phyloP scores from a whole-genome alignment of 306 rosid species.

The Sicyos edulis region DNA sequence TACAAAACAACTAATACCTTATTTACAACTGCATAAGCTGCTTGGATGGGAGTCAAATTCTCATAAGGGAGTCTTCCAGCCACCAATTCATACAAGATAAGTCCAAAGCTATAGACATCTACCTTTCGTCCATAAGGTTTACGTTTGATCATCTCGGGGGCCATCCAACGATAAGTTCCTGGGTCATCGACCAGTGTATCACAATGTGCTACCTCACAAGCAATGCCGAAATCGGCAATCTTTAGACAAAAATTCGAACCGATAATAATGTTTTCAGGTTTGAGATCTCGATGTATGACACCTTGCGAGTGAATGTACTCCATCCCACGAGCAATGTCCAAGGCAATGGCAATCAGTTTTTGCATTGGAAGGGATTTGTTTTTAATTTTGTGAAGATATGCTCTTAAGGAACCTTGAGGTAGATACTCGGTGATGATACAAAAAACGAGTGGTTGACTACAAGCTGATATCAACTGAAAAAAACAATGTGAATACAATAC shows the following conservation, averaged over 20 bases:
- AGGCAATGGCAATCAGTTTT: slow-evolving; percentile 55
- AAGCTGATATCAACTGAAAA: slow-evolving; percentile 69
- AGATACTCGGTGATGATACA: slow-evolving; percentile 80
- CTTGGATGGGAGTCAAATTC: slow-evolving; percentile 90
- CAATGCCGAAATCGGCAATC: slow-evolving; percentile 93
- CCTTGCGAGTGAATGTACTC: slow-evolving; percentile 87
- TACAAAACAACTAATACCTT: slow-evolving; percentile 48
- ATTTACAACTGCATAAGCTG: slow-evolving; percentile 88
- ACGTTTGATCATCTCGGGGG: slow-evolving; percentile 93
- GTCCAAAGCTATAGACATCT: slow-evolving; percentile 87
- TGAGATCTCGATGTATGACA: slow-evolving; percentile 83
- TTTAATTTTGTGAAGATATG: slow-evolving; percentile 71
- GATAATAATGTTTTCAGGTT: slow-evolving; percentile 84
- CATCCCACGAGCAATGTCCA: slow-evolving; percentile 88
- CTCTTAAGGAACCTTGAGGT: slow-evolving; percentile 78
- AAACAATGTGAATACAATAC: slow-evolving; percentile 19
- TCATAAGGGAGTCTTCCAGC: slow-evolving; percentile 82
- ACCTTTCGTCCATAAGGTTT: slow-evolving; percentile 77
- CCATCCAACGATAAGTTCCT: slow-evolving; percentile 98
- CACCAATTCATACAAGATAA: slow-evolving; percentile 80
- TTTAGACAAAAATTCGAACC: slow-evolving; percentile 48
- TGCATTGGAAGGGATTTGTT: slow-evolving; percentile 40
- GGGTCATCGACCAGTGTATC: slow-evolving; percentile 76
- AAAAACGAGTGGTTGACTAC: slow-evolving; percentile 67
- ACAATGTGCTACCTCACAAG: slow-evolving; percentile 70